Evolutionary conservation across 441 rosid genomes (phyloP).

Genomic region (Geranium incanum): DNA sequence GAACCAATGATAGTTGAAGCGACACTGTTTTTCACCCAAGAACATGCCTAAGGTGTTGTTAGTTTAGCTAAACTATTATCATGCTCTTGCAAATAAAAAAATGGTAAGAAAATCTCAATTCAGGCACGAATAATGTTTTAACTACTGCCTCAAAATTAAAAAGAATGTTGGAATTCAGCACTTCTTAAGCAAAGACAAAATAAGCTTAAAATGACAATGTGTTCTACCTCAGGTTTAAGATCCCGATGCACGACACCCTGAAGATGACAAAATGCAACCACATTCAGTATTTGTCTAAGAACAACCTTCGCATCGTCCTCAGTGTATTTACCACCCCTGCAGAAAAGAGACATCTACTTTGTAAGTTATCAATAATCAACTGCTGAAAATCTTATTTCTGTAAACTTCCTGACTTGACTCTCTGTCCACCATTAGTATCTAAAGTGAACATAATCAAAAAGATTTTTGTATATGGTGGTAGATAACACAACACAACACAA

Average conservation of each 20-base stretch:
- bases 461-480: neutral
- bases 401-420: neutral
- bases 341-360: neutral
- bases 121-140: neutral
- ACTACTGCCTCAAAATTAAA: too few relatives aligned
- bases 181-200: neutral
- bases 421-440: neutral
- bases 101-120: neutral
- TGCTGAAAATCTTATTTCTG: neutral
- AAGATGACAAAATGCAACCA: conserved; percentile 84
- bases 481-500: neutral
- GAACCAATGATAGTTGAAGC: neutral
- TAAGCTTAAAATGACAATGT: conserved; percentile 5
- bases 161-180: neutral
- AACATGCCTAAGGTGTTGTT: neutral
- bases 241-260: conserved; percentile 97
- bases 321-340: conserved; percentile 87
- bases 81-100: neutral
- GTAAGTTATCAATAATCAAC: neutral
- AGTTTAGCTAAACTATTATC: neutral
- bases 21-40: neutral
- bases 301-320: conserved; percentile 92
- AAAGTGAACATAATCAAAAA: neutral
- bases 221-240: conserved; percentile 89
- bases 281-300: conserved; percentile 70